Conservation (phyloP, 2,329 filamentous ascomycete genomes). For the Fusarium chuoi region DNA sequence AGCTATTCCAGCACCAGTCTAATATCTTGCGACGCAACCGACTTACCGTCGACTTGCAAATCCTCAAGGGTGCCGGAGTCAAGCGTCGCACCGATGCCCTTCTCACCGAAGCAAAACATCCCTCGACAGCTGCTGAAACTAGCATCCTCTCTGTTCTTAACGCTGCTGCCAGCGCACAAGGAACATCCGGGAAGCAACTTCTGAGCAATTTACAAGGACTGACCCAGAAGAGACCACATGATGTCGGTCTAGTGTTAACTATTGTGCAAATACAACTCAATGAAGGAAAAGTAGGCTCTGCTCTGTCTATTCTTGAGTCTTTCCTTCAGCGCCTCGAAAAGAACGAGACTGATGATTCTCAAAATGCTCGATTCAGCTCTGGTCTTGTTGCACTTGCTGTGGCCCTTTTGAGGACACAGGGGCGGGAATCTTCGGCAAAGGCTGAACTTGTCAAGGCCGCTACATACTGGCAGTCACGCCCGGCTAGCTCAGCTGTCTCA, state of each 20-base stretch:
- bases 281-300: constrained; percentile 76
- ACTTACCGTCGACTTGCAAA: constrained; percentile 71
- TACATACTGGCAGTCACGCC: constrained; percentile 78
- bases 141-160: constrained; percentile 62
- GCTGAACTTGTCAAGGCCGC: constrained; percentile 82
- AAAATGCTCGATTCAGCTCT: constrained; percentile 82
- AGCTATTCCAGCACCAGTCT: constrained; percentile 77
- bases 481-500: constrained; percentile 58
- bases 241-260: constrained; percentile 83
- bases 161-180: constrained; percentile 78
- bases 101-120: constrained; percentile 46
- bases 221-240: constrained; percentile 78
- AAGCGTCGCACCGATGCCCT: constrained; percentile 58
- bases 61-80: constrained; percentile 74
- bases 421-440: constrained; percentile 77
- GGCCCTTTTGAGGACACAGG: constrained; percentile 80
- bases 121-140: constrained; percentile 46
- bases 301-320: constrained; percentile 77
- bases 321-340: constrained; percentile 79
- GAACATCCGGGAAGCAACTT: constrained; percentile 71
- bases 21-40: constrained; percentile 67
- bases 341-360: constrained; percentile 63
- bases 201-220: constrained; percentile 76
- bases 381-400: constrained; percentile 85
- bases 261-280: constrained; percentile 84